phyloP scores from a whole-genome alignment of 2,329 filamentous ascomycete genomes.

The Curvularia sp. region DNA sequence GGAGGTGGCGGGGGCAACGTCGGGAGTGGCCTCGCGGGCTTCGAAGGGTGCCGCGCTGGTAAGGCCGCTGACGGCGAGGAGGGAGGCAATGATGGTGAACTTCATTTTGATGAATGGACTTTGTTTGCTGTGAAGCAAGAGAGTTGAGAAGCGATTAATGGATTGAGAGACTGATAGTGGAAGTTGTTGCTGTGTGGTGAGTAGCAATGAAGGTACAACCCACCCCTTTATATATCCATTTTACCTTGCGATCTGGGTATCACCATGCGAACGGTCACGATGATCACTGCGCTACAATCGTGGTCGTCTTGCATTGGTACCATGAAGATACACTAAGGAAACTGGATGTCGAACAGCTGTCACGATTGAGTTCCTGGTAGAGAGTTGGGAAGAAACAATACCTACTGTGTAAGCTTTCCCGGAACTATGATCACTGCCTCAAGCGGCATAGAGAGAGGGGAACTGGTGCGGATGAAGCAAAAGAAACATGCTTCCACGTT shows the following conservation, averaged over 20 bases:
- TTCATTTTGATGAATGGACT: conserved; percentile 24
- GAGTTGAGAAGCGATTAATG: not conserved
- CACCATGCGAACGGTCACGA: no score
- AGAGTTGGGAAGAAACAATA: not conserved
- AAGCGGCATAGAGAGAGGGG: not conserved
- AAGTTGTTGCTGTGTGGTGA: conserved; percentile 7
- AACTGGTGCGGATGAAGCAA: not conserved
- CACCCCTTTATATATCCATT: not conserved
- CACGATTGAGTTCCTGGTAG: not conserved
- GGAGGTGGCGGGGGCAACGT: conserved; percentile 7
- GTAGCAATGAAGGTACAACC: not conserved
- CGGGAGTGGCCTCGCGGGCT: conserved; percentile 10
- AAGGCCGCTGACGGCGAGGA: conserved; percentile 25
- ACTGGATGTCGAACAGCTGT: not conserved
- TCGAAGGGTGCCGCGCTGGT: conserved; percentile 22
- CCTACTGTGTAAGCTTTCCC: not conserved
- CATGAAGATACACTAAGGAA: not conserved
- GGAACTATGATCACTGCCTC: conserved; percentile 1
- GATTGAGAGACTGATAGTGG: conserved; percentile 7
- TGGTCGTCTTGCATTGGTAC: not conserved
- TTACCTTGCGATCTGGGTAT: no score
- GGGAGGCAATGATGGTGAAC: conserved; percentile 26
- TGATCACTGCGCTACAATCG: no score
- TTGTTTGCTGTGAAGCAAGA: not conserved
- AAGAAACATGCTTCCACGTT: not conserved